Conservation (phyloP, 495 filamentous ascomycete genomes). For the Trichoderma erinaceum region DNA sequence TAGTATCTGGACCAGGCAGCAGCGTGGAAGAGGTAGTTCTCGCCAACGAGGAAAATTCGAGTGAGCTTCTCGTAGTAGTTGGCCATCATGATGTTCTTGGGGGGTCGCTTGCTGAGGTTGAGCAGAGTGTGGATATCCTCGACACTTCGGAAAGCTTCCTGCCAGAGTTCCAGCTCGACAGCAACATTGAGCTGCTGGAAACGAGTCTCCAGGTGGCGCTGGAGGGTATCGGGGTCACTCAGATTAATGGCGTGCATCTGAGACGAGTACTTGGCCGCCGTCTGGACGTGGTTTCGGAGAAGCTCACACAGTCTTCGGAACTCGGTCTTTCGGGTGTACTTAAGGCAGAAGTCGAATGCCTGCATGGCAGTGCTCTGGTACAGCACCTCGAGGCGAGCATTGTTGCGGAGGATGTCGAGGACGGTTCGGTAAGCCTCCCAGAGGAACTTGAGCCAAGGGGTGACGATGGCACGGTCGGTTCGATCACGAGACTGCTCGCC, state of each 20-base stretch:
- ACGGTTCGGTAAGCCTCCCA: slow-evolving; percentile 99
- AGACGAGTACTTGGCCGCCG: slow-evolving; percentile 95
- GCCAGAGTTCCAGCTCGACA: slow-evolving; percentile 96
- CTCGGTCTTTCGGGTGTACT: slow-evolving; percentile 97
- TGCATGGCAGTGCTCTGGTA: slow-evolving; percentile 97
- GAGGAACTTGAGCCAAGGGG: slow-evolving; percentile 97
- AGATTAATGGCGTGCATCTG: slow-evolving; percentile 99
- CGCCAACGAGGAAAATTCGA: slow-evolving; percentile 95
- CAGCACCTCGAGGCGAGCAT: slow-evolving; percentile 93
- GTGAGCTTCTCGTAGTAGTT: slow-evolving; percentile 99
- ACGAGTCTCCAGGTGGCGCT: slow-evolving; percentile 93
- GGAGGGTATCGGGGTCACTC: slow-evolving; percentile 92
- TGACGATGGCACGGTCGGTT: slow-evolving; percentile 95
- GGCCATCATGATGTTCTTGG: slow-evolving; percentile 99
- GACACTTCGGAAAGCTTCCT: slow-evolving; percentile 97
- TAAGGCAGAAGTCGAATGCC: slow-evolving; percentile 96
- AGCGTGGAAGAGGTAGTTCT: slow-evolving; percentile 99
- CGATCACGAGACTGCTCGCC: slow-evolving; percentile 95
- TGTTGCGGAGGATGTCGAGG: slow-evolving; percentile 96
- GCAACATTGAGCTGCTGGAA: slow-evolving; percentile 98
- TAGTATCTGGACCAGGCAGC: slow-evolving; percentile 96
- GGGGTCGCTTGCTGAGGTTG: slow-evolving; percentile 95
- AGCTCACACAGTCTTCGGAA: slow-evolving; percentile 97
- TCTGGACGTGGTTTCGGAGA: slow-evolving; percentile 96
- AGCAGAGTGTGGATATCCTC: slow-evolving; percentile 99